Conservation (phyloP, 2,329 filamentous ascomycete genomes). For the Sclerotinia borealis region DNA sequence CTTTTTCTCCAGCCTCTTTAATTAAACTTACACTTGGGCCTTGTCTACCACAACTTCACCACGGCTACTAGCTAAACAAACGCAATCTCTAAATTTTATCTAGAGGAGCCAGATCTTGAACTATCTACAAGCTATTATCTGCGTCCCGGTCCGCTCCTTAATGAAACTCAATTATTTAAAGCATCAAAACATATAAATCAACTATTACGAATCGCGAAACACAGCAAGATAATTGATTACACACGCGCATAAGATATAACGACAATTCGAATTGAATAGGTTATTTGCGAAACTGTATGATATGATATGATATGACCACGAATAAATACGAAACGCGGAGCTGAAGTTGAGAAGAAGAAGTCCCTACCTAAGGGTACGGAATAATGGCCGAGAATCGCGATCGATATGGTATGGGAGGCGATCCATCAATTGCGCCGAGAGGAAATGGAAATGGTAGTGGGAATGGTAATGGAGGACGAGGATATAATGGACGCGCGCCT, state of each 20-base stretch:
- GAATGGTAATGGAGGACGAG: conserved; percentile 6
- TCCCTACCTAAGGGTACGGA: conserved; percentile 10
- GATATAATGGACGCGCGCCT: conserved; percentile 10
- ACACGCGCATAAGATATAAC: neutral
- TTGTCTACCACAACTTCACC: neutral
- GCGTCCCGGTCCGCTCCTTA: conserved; percentile 1
- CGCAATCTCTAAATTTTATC: conserved; percentile 8
- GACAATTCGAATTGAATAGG: neutral
- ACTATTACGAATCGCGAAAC: neutral
- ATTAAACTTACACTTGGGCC: conserved; percentile 8
- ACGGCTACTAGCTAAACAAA: conserved; percentile 3
- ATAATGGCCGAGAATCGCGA: conserved; percentile 11
- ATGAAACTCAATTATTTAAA: neutral
- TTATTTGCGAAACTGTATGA: neutral
- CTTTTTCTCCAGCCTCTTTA: conserved; percentile 13
- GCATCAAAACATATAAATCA: neutral
- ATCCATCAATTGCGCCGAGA: conserved; percentile 7
- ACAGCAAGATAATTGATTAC: neutral
- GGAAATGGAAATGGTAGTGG: neutral
- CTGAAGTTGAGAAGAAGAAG: conserved; percentile 11
- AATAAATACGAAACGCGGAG: conserved; percentile 3
- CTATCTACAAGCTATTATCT: neutral
- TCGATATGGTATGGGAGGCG: conserved; percentile 1
- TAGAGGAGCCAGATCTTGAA: conserved; percentile 1
- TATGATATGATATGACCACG: conserved; percentile 11